A percentile compares a stretch with the other conserved stretches of the same genome.
Conservation (phyloP, 495 filamentous ascomycete genomes). For the Paragyromitra xinjiangensis region DNA sequence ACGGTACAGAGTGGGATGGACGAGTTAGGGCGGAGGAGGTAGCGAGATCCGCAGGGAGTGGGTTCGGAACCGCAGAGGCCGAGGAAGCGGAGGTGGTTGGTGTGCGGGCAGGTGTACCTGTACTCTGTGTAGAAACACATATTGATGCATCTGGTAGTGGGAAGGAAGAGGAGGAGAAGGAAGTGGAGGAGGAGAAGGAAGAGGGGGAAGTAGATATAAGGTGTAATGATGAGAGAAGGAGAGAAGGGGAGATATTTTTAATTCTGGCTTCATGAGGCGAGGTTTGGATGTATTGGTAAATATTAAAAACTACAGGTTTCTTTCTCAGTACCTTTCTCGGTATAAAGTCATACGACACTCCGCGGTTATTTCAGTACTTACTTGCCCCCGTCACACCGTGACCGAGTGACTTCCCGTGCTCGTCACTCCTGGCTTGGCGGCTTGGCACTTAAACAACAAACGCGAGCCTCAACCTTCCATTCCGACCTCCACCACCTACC, state of each 20-base stretch:
- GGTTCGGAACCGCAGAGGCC: not conserved
- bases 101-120: not conserved
- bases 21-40: not conserved
- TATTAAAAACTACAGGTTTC: not conserved
- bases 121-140: slow-evolving; percentile 24
- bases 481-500: not conserved
- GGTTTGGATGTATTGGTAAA: not conserved
- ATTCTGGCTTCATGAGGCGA: not conserved
- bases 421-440: slow-evolving; percentile 2
- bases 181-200: too few relatives aligned
- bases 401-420: slow-evolving; percentile 14
- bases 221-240: not conserved
- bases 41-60: slow-evolving; percentile 5
- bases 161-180: too few relatives aligned
- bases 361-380: too few relatives aligned
- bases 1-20: not conserved
- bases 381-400: not conserved
- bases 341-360: too few relatives aligned
- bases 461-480: slow-evolving; percentile 11
- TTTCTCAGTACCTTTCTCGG: not conserved
- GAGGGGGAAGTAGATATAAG: not conserved
- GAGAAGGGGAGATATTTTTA: not conserved
- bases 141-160: not conserved
- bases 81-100: not conserved
- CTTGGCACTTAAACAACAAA: slow-evolving; percentile 14